Evolutionary conservation across 768 basidiomycete genomes (phyloP).

Genomic region (Rhizopogon sp.): DNA sequence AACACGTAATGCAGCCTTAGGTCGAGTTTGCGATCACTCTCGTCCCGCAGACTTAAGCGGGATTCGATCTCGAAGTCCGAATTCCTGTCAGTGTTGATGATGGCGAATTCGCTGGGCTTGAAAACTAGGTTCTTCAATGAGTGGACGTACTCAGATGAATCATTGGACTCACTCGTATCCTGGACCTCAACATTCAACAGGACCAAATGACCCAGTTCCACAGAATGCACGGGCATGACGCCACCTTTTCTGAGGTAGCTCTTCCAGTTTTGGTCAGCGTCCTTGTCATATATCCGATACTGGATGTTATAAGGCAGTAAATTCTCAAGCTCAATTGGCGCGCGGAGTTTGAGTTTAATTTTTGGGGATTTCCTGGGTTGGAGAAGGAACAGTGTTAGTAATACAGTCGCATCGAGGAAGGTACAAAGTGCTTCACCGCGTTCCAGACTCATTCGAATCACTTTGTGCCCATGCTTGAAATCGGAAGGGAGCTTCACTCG

Average conservation of each 20-base stretch:
- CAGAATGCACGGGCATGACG: constrained; percentile 93
- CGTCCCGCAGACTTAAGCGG: constrained; percentile 67
- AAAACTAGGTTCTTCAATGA: constrained; percentile 49
- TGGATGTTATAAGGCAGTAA: constrained; percentile 89
- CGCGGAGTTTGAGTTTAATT: constrained; percentile 79
- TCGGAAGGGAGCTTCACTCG: constrained; percentile 84
- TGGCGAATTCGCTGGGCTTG: constrained; percentile 93
- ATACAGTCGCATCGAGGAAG: not conserved
- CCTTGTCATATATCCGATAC: constrained; percentile 96
- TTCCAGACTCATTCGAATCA: constrained; percentile 50
- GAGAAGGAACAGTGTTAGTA: constrained; percentile 2
- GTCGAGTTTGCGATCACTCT: constrained; percentile 68
- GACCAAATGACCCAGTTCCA: constrained; percentile 86
- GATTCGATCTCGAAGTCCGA: constrained; percentile 85
- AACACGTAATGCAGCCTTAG: constrained; percentile 89
- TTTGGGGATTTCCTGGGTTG: constrained; percentile 71
- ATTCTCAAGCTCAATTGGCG: constrained; percentile 95
- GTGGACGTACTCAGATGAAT: not conserved
- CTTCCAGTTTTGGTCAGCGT: constrained; percentile 89
- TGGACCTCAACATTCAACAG: constrained; percentile 87
- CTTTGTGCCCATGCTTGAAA: constrained; percentile 90
- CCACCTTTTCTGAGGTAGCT: constrained; percentile 93
- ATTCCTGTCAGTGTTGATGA: constrained; percentile 91
- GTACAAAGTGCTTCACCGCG: constrained; percentile 41
- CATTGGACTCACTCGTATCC: constrained; percentile 65